Evolutionary conservation across 768 basidiomycete genomes (phyloP).

Genomic region (Bullera alba): DNA sequence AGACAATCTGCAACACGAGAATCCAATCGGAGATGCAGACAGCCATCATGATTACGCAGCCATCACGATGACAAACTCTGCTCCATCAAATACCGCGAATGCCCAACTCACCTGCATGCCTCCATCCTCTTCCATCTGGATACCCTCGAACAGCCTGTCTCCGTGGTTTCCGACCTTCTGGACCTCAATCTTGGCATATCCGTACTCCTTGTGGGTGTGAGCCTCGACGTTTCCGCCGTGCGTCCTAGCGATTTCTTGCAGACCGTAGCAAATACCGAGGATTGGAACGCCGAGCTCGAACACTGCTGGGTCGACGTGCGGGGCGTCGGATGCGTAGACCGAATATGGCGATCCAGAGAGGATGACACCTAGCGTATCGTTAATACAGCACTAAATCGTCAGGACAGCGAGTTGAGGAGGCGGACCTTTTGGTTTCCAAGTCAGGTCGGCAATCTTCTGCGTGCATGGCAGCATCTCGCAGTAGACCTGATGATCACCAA

Average conservation of each 20-base stretch:
- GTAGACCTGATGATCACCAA: conserved; percentile 54
- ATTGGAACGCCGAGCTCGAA: conserved; percentile 78
- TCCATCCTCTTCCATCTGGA: conserved; percentile 56
- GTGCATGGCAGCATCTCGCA: conserved; percentile 98
- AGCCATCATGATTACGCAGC: no score
- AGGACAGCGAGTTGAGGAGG: neutral
- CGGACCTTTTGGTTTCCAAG: conserved; percentile 88
- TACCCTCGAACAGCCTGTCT: conserved; percentile 73
- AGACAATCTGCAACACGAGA: neutral
- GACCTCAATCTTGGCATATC: conserved; percentile 74
- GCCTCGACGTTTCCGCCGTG: conserved; percentile 75
- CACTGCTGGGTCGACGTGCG: conserved; percentile 86
- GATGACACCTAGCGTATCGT: conserved; percentile 64
- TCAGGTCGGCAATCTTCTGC: conserved; percentile 73
- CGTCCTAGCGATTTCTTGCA: conserved; percentile 91
- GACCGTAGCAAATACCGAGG: conserved; percentile 93
- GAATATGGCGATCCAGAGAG: conserved; percentile 97
- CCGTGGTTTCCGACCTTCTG: conserved; percentile 56
- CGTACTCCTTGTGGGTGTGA: conserved; percentile 91
- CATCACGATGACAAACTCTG: no score
- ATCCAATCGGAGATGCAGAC: neutral
- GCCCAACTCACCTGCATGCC: conserved; percentile 67
- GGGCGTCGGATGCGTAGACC: conserved; percentile 85
- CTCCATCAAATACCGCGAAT: neutral
- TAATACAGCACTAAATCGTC: neutral